Percentiles rank a stretch among this genome's conserved stretches.
Conservation (phyloP, 352 stramenopile genomes). For the Elongisporangium prolatum region DNA sequence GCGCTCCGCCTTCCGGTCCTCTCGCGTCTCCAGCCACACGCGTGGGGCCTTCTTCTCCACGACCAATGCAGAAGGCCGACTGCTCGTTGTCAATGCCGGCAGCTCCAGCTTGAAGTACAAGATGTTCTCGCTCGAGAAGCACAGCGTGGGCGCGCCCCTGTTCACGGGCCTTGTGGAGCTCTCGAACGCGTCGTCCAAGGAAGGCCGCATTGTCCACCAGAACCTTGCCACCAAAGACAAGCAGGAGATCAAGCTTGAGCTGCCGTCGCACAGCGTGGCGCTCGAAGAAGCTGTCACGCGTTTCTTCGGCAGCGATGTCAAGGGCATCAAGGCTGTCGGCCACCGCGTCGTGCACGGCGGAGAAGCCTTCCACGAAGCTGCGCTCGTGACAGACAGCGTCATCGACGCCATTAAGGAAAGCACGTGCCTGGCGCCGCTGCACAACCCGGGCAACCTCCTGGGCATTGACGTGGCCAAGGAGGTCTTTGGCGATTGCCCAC, state of each 20-base stretch:
- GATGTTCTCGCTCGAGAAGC: constrained; percentile 47
- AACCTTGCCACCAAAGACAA: constrained; percentile 41
- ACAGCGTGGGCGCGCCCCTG: constrained; percentile 42
- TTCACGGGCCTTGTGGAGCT: constrained; percentile 79
- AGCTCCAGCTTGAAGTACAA: constrained; percentile 87
- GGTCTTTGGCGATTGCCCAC: constrained; percentile 59
- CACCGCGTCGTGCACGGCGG: constrained; percentile 89
- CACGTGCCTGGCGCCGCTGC: constrained; percentile 67
- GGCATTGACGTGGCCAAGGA: constrained; percentile 81
- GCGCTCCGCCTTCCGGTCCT: neutral
- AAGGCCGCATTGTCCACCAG: constrained; percentile 69
- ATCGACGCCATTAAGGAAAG: constrained; percentile 55
- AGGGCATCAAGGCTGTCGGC: constrained; percentile 68
- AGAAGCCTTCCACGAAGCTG: constrained; percentile 58
- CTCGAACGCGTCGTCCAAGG: constrained; percentile 47
- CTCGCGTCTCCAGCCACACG: neutral
- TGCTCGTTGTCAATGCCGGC: constrained; percentile 77
- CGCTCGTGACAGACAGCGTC: constrained; percentile 47
- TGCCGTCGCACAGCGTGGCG: constrained; percentile 51
- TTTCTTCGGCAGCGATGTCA: constrained; percentile 52
- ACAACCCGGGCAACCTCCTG: constrained; percentile 86
- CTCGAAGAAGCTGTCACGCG: constrained; percentile 52
- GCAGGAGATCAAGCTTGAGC: constrained; percentile 38
- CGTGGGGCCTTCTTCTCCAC: neutral
- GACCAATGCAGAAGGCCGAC: neutral